phyloP scores from a whole-genome alignment of 257 asterid species.

The Solanum tarijense region DNA sequence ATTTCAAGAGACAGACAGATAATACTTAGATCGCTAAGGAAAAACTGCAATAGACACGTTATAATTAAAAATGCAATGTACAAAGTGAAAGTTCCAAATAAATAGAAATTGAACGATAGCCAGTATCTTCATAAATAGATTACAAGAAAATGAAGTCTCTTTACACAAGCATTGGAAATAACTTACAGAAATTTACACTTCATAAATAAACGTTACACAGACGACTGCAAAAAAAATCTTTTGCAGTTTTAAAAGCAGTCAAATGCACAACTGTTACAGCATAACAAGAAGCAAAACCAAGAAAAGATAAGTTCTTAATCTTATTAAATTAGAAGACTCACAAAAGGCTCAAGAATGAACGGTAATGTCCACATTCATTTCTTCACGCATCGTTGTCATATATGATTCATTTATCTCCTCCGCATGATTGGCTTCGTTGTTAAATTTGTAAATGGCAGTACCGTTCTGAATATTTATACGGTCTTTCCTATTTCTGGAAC shows the following conservation, averaged over 20 bases:
- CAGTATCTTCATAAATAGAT: neutral
- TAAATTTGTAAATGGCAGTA: constrained; percentile 14
- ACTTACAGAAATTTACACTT: constrained; percentile 45
- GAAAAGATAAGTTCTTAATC: constrained; percentile 6
- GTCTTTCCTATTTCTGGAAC: constrained; percentile 22
- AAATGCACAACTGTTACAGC: constrained; percentile 17
- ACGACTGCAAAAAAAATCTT: constrained; percentile 9
- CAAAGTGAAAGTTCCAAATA: neutral
- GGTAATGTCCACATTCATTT: constrained; percentile 16
- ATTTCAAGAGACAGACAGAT: neutral
- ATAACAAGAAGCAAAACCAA: constrained; percentile 8
- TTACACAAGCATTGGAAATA: constrained; percentile 9
- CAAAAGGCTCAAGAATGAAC: constrained; percentile 21
- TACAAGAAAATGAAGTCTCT: constrained; percentile 9
- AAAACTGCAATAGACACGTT: neutral
- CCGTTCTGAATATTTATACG: constrained; percentile 10
- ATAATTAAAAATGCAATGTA: neutral
- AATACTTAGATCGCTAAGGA: neutral
- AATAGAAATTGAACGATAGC: neutral
- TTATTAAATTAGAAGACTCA: constrained; percentile 26
- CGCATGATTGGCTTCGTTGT: constrained; percentile 15
- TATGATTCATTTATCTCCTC: constrained; percentile 19
- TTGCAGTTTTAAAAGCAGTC: constrained; percentile 11
- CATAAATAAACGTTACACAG: constrained; percentile 21
- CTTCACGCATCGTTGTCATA: constrained; percentile 23